Evolutionary conservation across 2,329 filamentous ascomycete genomes (phyloP), one percentile per base, ranked within the genome.

Genomic region (Ophiocordyceps robertsii): DNA sequence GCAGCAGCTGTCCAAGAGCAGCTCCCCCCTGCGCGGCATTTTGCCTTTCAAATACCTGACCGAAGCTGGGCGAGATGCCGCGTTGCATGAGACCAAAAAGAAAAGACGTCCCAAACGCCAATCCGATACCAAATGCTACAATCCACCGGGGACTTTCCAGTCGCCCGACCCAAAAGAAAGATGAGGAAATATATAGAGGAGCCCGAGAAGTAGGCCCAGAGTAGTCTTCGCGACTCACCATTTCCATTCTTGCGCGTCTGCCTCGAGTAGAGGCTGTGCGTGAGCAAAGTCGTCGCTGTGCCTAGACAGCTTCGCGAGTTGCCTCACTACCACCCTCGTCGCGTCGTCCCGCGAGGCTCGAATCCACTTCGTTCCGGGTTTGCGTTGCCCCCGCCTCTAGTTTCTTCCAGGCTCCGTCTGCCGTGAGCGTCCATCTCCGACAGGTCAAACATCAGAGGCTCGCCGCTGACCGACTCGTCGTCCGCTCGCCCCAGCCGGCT

Each of bases 371-470:
- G 58, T 29, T 67, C 58, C 21, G 60, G 54, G 16, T 62, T 69
- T 41, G 63, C 59, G 44, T 62, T 62, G 19, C 57, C 56, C 27
- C 61, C 58, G 4, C 63, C 59, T 37, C 64, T 58, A 1, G 59
- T 62, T 47, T 80, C 76, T 49, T 81, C 77, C 8, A 80, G 56
- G 49, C 74, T 80, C 47, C 73, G 68, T 47, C 76, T 65, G 37
- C 70, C 70, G 43, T 70, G 69, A 16, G 72, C 66, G 49, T 78
- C 77, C 55, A 84, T 73, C 57, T 86, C 82, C 31, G 78, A 83
- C 68, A 86, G 77, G 48, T 82, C 78, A 58, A 86, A 86, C 10
- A 86, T 67, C 10, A 86, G 59, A 0, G 78, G 79, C 53, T 86
- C 82, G 43, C 84, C 82, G 46, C 82, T 78, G 21, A 67, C 60